Base-by-base conservation (phyloP, 129 eudicot genomes). In the Helianthus tuberosus region DNA sequence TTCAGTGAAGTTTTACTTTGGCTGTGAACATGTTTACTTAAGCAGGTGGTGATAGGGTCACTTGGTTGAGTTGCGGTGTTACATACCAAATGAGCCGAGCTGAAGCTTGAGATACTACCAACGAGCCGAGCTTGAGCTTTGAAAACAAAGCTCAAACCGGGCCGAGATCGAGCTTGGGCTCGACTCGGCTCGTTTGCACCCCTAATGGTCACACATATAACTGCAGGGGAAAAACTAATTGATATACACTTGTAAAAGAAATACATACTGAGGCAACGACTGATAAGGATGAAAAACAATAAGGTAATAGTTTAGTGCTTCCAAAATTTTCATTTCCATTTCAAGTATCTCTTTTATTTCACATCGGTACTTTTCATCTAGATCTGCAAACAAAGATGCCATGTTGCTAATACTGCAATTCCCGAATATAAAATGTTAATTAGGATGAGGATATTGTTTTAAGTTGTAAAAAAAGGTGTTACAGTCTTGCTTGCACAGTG, bases 311-410 rank as follows among this genome's bases (percentile, higher is more conserved):
- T 94, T 83, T 43, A 90, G 93, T 23, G 97, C 98, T 80, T 94
- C 98, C 93, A 94, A 80, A 39, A 94, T 76, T 79, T 90, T 94
- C 98, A 94, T 94, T 82, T 94, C 97, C 98, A 88, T 94, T 81
- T 94, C 98, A 52, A 94, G 96, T 69, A 94, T 94, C 69, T 94
- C 98, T 73, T 86, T 94, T 67, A 90, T 94, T 76, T 94, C 98
- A 81, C 68, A 94, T 5, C 90, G 84, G 59, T 88, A 94, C 86
- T 81, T 94, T 46, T 93, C 96, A 80, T 90, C 98, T 1, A 85
- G 16, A 84, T 90, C 98, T 93, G 88, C 82, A 74, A 78, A 14
- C 36, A 66, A 58, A 75, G 9, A 47, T 38, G 11, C 29, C 11
- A 71, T 23, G 23, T 48, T 66, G 23, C 75, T 52, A 76, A 62